These are phyloP conservation scores for Serendipita vermifera DNA, from an alignment of 768 basidiomycete genomes.

Conservation along the genomic window DNA sequence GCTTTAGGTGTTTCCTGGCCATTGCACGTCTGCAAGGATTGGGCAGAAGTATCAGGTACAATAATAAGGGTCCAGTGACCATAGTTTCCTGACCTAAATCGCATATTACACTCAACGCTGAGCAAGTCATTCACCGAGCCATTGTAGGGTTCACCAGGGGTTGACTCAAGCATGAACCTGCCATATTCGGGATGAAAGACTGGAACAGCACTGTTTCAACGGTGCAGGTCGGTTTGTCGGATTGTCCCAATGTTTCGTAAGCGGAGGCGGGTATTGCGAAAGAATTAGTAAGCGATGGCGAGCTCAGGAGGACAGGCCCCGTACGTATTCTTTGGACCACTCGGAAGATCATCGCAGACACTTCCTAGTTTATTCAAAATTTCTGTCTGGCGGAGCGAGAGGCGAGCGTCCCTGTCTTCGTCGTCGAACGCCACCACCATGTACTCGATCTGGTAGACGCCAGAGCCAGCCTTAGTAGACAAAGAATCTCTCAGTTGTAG, in stretches of 20 bases:
- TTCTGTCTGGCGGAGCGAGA: constrained; percentile 92
- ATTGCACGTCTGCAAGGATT: constrained; percentile 52
- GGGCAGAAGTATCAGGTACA: not conserved
- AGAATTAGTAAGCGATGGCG: constrained; percentile 1
- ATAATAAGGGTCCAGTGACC: not conserved
- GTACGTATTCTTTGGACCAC: constrained; percentile 41
- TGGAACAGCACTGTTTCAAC: constrained; percentile 54
- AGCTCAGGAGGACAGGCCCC: constrained; percentile 2
- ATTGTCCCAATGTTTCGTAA: not conserved
- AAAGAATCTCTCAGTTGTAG: not conserved
- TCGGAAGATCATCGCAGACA: constrained; percentile 49
- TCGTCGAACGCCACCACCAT: constrained; percentile 85
- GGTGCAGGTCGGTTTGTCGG: constrained; percentile 6
- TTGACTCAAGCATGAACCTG: constrained; percentile 96
- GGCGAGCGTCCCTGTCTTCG: constrained; percentile 59
- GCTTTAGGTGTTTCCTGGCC: constrained; percentile 66
- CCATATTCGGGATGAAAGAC: constrained; percentile 98
- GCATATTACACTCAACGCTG: constrained; percentile 89
- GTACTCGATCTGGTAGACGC: constrained; percentile 66
- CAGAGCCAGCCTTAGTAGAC: constrained; percentile 7
- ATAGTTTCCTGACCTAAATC: constrained; percentile 50
- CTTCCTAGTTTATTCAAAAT: constrained; percentile 67
- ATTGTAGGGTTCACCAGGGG: constrained; percentile 89
- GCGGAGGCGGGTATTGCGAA: not conserved
- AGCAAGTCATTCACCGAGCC: constrained; percentile 76